phyloP scores from a whole-genome alignment of 2,329 filamentous ascomycete species.

The Neonectria magnoliae region DNA sequence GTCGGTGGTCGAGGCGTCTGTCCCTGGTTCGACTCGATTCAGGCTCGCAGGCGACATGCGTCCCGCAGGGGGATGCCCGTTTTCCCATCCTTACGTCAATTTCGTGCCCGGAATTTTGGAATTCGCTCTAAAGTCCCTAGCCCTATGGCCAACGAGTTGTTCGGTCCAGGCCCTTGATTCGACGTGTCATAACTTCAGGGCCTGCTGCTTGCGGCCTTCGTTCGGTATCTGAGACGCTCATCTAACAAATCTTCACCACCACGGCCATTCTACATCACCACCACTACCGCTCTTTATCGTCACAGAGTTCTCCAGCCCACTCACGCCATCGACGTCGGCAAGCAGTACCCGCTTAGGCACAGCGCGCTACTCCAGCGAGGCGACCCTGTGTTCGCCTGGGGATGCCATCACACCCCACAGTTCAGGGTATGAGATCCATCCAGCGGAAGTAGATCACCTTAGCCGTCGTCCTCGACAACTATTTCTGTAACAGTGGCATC shows the following conservation, averaged over 20 bases:
- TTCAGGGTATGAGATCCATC: not conserved
- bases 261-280: not conserved
- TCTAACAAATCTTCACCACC: not conserved
- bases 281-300: not conserved
- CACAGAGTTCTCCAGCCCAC: not conserved
- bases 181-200: not conserved
- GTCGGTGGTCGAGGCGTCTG: not conserved
- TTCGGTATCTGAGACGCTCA: not conserved
- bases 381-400: not conserved
- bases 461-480: not conserved
- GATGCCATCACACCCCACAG: not conserved
- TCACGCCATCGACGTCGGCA: not conserved
- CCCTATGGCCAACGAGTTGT: not conserved
- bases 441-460: not conserved
- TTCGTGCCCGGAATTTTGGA: not conserved
- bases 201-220: not conserved
- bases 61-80: slow-evolving; percentile 7
- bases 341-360: not conserved
- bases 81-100: not conserved
- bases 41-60: not conserved
- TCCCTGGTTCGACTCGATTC: not conserved
- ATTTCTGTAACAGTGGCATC: not conserved
- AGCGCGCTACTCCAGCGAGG: not conserved
- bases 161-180: not conserved
- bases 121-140: not conserved